Evolutionary conservation across 2,329 filamentous ascomycete genomes (phyloP).

Genomic region (Colletotrichum costaricense): DNA sequence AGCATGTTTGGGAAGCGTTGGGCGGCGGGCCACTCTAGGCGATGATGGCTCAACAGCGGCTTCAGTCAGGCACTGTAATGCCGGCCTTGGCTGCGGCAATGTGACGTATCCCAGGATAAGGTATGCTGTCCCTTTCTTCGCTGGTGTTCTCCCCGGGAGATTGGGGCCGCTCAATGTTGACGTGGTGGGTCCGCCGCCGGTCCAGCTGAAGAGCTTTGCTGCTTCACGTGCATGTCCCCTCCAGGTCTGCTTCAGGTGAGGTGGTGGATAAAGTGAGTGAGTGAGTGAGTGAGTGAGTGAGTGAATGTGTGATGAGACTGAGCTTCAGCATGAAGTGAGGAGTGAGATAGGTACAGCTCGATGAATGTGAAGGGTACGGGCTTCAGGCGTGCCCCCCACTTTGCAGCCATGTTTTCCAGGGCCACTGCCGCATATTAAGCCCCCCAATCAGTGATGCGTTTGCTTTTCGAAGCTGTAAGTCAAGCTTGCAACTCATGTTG

Average conservation of each 20-base stretch:
- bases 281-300: background rate
- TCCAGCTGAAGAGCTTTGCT: constrained; percentile 12
- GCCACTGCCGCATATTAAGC: background rate
- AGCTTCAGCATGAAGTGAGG: background rate
- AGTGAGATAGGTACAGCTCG: background rate
- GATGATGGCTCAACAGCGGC: constrained; percentile 11
- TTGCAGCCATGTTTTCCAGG: constrained; percentile 7
- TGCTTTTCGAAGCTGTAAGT: constrained; percentile 4
- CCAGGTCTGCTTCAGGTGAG: background rate
- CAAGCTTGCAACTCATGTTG: constrained; percentile 14
- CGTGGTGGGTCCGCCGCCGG: constrained; percentile 18
- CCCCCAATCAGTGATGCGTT: constrained; percentile 25
- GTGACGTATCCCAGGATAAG: constrained; percentile 15
- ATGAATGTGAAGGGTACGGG: background rate
- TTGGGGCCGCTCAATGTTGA: constrained; percentile 9
- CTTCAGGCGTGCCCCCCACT: constrained; percentile 4
- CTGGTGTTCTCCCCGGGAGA: background rate
- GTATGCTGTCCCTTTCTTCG: background rate
- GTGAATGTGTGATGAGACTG: background rate
- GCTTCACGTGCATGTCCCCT: constrained; percentile 24
- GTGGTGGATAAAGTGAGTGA: background rate
- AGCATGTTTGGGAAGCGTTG: background rate
- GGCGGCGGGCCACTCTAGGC: background rate
- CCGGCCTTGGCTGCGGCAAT: constrained; percentile 15
- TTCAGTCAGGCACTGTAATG: constrained; percentile 7